Conservation (phyloP, 2,329 filamentous ascomycete genomes). For the Pleochaeta shiraiana region DNA sequence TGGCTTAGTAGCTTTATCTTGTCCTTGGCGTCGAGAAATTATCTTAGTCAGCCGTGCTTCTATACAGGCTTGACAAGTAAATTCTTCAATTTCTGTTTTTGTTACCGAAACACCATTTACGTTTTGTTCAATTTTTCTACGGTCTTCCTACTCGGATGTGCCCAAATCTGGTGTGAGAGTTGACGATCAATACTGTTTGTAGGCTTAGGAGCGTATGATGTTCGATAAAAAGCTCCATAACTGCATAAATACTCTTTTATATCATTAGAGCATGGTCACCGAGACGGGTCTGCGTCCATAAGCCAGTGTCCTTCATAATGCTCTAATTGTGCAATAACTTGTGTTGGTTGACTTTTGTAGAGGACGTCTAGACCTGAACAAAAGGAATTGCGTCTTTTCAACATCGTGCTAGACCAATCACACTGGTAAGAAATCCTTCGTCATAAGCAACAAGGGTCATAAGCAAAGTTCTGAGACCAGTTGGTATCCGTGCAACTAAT, state of each 20-base stretch:
- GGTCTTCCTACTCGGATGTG: neutral
- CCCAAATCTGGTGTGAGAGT: neutral
- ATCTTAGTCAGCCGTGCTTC: neutral
- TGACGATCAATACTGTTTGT: neutral
- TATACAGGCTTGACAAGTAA: neutral
- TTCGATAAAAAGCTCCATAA: neutral
- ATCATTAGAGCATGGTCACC: neutral
- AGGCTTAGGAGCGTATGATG: neutral
- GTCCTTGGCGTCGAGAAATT: neutral
- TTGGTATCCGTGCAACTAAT: neutral
- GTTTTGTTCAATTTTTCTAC: neutral
- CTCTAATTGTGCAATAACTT: neutral
- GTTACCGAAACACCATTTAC: neutral
- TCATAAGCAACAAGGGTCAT: neutral
- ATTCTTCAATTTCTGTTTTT: neutral
- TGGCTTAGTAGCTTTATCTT: neutral
- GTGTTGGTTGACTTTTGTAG: neutral
- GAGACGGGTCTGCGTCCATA: neutral
- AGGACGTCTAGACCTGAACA: constrained; percentile 1
- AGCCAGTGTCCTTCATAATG: neutral
- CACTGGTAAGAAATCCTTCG: constrained; percentile 3
- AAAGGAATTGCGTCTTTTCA: neutral
- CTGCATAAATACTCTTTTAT: neutral
- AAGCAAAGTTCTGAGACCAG: neutral
- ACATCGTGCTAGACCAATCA: neutral